Evolutionary conservation across 2,329 filamentous ascomycete species (phyloP).

Genomic region (Phaeoacremonium minimum): DNA sequence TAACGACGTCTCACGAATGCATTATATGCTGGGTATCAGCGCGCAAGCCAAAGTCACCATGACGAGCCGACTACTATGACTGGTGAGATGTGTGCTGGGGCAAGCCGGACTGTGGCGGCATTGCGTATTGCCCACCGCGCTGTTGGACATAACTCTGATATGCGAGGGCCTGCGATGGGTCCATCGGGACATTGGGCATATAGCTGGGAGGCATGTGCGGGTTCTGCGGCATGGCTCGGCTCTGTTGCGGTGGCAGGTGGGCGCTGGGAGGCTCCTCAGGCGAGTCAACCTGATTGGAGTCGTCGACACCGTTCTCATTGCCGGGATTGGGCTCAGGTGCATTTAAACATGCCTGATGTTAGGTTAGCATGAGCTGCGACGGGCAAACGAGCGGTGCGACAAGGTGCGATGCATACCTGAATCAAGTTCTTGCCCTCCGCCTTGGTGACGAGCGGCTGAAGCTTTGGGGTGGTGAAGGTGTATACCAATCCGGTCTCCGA

Average conservation of each 20-base stretch:
- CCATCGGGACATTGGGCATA: slow-evolving; percentile 62
- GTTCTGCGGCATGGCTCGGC: slow-evolving; percentile 60
- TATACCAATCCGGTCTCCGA: slow-evolving; percentile 97
- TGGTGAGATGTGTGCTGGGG: slow-evolving; percentile 79
- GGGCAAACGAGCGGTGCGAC: slow-evolving; percentile 3
- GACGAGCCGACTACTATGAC: slow-evolving; percentile 45
- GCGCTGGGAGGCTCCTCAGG: slow-evolving; percentile 81
- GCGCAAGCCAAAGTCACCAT: slow-evolving; percentile 24
- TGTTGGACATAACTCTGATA: slow-evolving; percentile 83
- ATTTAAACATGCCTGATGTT: slow-evolving; percentile 83
- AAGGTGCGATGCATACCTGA: slow-evolving; percentile 61
- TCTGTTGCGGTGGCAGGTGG: slow-evolving; percentile 66
- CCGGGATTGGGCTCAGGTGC: slow-evolving; percentile 84
- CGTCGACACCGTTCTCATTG: slow-evolving; percentile 77
- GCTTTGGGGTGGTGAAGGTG: slow-evolving; percentile 96
- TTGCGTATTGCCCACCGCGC: slow-evolving; percentile 68
- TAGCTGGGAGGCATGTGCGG: slow-evolving; percentile 61
- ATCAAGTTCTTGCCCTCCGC: slow-evolving; percentile 99
- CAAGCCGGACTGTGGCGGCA: slow-evolving; percentile 75
- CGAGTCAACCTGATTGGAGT: slow-evolving; percentile 74
- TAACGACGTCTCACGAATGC: slow-evolving; percentile 38
- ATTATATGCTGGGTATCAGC: slow-evolving; percentile 59
- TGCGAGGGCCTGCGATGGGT: slow-evolving; percentile 73
- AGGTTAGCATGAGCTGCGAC: slow-evolving; percentile 23
- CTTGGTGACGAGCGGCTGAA: slow-evolving; percentile 96